Conservation (phyloP, 225 moss, liverwort and hornwort species). For the Lunularia cruciata region DNA sequence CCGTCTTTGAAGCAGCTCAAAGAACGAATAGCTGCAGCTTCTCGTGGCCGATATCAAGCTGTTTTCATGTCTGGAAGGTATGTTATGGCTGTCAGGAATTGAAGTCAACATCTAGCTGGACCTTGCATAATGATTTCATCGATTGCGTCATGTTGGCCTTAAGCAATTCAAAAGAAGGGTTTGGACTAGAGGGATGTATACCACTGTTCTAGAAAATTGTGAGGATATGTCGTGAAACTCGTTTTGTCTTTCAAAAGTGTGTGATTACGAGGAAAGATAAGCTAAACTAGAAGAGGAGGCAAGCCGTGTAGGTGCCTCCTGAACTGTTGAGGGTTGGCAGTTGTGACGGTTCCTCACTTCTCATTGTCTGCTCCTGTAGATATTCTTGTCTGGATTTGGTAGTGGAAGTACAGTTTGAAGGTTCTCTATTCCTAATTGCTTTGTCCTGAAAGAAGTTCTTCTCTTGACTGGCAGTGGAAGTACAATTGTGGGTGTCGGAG, state of each 20-base stretch:
- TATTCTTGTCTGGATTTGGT: background rate
- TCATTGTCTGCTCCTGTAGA: no score
- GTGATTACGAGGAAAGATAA: no score
- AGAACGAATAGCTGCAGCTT: constrained; percentile 69
- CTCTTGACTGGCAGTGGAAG: constrained; percentile 54
- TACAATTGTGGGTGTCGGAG: constrained; percentile 82
- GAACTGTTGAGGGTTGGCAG: no score
- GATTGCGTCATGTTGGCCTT: background rate
- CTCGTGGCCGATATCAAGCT: constrained; percentile 78
- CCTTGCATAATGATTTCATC: no score
- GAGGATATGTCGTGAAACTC: no score
- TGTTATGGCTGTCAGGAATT: background rate
- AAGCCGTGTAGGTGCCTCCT: no score
- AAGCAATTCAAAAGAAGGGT: background rate
- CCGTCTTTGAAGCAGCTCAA: constrained; percentile 72
- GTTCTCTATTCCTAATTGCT: background rate
- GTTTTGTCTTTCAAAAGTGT: no score
- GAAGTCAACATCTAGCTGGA: no score
- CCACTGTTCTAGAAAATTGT: no score
- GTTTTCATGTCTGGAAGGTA: constrained; percentile 96
- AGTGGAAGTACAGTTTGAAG: background rate
- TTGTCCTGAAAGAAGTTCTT: background rate
- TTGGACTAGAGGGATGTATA: no score
- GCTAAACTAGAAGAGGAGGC: no score
- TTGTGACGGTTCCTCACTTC: no score